Conservation (phyloP, 202 grass and related monocot genomes). For the Hordeum pubiflorum region DNA sequence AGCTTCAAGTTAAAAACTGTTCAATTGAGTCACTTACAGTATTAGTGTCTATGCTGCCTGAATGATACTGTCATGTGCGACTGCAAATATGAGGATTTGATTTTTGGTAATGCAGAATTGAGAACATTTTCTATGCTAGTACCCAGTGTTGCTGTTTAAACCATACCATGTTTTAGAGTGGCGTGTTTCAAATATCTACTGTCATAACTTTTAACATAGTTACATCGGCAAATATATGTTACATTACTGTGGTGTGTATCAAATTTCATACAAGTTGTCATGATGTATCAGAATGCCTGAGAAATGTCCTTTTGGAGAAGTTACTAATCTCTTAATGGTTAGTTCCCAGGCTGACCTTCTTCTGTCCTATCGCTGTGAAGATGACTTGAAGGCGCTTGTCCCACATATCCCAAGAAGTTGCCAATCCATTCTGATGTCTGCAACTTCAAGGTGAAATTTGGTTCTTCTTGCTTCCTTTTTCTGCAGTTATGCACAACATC, state of each 20-base stretch:
- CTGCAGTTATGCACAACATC: neutral
- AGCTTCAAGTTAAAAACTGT: neutral
- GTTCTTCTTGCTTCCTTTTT: neutral
- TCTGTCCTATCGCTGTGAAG: conserved; percentile 87
- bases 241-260: neutral
- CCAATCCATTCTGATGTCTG: conserved; percentile 95
- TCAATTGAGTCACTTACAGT: neutral
- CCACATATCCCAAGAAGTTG: conserved; percentile 82
- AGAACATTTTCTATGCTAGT: neutral
- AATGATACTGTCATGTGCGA: neutral
- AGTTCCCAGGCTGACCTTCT: conserved; percentile 86
- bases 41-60: conserved; percentile 3
- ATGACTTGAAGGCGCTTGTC: conserved; percentile 75
- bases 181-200: conserved; percentile 4
- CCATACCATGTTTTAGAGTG: neutral
- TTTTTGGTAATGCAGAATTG: neutral
- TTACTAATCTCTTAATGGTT: conserved; percentile 40
- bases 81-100: neutral
- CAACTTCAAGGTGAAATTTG: conserved; percentile 76
- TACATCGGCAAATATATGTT: neutral
- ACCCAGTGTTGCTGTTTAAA: neutral
- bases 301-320: conserved; percentile 21
- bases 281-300: conserved; percentile 8
- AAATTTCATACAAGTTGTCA: neutral
- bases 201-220: neutral